These are phyloP conservation scores for Termitomyces bulborhizus DNA, from an alignment of 768 basidiomycete genomes.

Conservation along the genomic window DNA sequence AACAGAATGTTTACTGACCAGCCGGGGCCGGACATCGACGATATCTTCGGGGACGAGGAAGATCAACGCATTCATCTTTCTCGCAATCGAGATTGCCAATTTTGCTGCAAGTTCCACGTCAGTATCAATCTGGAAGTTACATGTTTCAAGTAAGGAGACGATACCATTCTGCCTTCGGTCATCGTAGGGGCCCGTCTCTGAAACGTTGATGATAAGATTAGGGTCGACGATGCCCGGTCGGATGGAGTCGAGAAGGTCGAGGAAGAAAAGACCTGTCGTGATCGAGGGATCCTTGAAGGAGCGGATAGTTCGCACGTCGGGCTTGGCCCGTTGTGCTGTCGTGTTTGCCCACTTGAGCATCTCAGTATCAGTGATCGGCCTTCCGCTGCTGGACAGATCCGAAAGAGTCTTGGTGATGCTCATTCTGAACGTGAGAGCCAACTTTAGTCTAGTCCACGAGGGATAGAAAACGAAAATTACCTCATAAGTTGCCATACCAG, in stretches of 20 bases:
- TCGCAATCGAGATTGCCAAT: slow-evolving; percentile 96
- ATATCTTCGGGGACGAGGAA: slow-evolving; percentile 98
- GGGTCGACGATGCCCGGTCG: slow-evolving; percentile 96
- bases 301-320: slow-evolving; percentile 57
- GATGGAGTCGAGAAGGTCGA: slow-evolving; percentile 87
- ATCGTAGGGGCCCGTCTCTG: slow-evolving; percentile 65
- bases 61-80: slow-evolving; percentile 94
- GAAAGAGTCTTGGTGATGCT: slow-evolving; percentile 90
- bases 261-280: slow-evolving; percentile 87
- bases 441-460: background rate
- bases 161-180: slow-evolving; percentile 88
- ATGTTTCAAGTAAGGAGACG: background rate
- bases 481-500: slow-evolving; percentile 98
- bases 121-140: background rate
- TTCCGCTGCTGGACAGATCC: slow-evolving; percentile 65
- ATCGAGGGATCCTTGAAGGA: slow-evolving; percentile 94
- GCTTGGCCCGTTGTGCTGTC: slow-evolving; percentile 70
- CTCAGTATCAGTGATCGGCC: slow-evolving; percentile 85
- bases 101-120: slow-evolving; percentile 55
- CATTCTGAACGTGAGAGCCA: slow-evolving; percentile 37
- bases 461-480: slow-evolving; percentile 25
- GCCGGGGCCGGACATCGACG: slow-evolving; percentile 85
- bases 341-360: slow-evolving; percentile 96
- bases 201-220: slow-evolving; percentile 59
- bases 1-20: slow-evolving; percentile 46